Evolutionary conservation across 2,329 filamentous ascomycete genomes (phyloP).

Genomic region (Diaporthe ilicicola): DNA sequence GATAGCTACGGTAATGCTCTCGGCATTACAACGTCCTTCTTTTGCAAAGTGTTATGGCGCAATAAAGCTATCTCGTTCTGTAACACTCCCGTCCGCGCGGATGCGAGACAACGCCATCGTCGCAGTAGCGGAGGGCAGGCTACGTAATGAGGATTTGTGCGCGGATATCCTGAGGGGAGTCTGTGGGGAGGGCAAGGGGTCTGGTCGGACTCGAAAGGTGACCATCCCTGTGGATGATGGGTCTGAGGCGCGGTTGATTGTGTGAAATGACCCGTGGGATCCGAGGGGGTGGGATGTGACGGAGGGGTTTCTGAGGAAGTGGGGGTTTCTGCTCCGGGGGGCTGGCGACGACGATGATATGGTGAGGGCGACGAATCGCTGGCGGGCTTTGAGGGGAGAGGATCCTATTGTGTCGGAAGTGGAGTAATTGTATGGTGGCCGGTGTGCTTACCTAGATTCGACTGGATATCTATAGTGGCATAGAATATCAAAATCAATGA

Average conservation of each 20-base stretch:
- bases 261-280: constrained; percentile 39
- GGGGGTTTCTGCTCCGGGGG: constrained; percentile 38
- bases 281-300: constrained; percentile 42
- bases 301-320: constrained; percentile 39
- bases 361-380: constrained; percentile 37
- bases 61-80: no score
- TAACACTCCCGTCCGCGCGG: constrained; percentile 34
- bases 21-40: no score
- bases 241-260: constrained; percentile 22
- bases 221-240: neutral
- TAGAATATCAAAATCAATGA: no score
- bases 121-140: constrained; percentile 22
- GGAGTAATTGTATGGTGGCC: neutral
- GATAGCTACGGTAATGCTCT: no score
- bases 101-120: constrained; percentile 39
- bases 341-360: constrained; percentile 39
- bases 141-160: constrained; percentile 33
- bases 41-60: no score
- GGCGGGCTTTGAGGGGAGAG: constrained; percentile 18
- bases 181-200: neutral
- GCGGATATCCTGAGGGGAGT: constrained; percentile 20
- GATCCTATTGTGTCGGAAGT: constrained; percentile 24
- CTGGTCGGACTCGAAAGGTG: neutral
- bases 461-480: neutral
- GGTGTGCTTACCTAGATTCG: no score